Percentiles rank a stretch among this genome's conserved stretches.
phyloP scores from a whole-genome alignment of 1,284 basidiomycete species.

The Polyporus tsugae region DNA sequence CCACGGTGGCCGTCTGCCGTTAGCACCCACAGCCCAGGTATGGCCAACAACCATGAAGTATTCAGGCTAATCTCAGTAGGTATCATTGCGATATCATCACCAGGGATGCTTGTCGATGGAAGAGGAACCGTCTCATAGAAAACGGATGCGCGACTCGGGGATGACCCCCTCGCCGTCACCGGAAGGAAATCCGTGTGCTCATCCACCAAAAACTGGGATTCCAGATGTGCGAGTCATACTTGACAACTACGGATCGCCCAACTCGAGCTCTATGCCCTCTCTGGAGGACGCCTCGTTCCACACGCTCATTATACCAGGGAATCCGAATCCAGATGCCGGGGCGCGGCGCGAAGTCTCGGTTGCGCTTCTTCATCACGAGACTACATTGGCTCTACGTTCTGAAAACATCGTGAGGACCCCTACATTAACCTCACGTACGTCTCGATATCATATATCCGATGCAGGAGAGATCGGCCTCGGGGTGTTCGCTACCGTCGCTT shows the following conservation, averaged over 20 bases:
- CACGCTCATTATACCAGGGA: neutral
- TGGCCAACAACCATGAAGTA: neutral
- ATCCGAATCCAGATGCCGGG: neutral
- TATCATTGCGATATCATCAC: neutral
- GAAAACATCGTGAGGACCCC: neutral
- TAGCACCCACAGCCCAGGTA: neutral
- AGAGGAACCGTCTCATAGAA: neutral
- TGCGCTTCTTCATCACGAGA: conserved; percentile 1
- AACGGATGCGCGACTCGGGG: neutral
- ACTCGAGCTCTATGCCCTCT: neutral
- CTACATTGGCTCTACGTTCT: neutral
- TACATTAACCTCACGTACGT: neutral
- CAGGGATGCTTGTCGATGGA: neutral
- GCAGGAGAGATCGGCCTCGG: conserved; percentile 22
- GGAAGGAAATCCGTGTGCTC: neutral
- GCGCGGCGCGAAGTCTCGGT: neutral
- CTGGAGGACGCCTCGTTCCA: neutral
- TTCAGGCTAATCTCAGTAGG: neutral
- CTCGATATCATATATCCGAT: conserved; percentile 2
- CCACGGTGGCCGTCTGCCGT: neutral
- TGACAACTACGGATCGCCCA: neutral
- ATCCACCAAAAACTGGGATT: neutral
- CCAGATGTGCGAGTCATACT: neutral
- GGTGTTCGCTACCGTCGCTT: conserved; percentile 21
- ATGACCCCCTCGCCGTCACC: neutral